Conservation (phyloP, 169 alveolate species). For the Plasmodium sp. region DNA sequence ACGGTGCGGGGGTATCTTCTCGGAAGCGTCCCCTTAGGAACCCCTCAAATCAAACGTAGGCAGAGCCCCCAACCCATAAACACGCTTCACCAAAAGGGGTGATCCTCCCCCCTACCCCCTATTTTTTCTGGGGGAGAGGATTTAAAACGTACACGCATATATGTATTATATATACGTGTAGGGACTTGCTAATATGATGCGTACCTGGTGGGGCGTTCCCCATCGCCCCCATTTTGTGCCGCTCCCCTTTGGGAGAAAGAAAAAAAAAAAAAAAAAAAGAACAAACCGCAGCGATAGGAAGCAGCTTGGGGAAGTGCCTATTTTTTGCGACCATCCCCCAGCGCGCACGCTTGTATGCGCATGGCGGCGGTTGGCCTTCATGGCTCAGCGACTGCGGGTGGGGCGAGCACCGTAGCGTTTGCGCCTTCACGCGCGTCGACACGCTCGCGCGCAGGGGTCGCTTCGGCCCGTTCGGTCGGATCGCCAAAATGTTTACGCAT, state of each 20-base stretch:
- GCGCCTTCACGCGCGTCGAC: not conserved
- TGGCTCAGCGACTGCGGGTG: not conserved
- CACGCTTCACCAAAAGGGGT: not conserved
- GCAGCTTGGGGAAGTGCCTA: not conserved
- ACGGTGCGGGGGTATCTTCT: not conserved
- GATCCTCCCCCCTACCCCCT: not conserved
- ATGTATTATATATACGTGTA: not conserved
- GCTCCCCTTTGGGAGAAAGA: not conserved
- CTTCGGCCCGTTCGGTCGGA: not conserved
- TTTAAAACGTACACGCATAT: too few relatives aligned
- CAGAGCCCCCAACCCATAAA: not conserved
- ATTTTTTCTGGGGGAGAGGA: not conserved
- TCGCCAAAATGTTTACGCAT: not conserved
- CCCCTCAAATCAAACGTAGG: not conserved
- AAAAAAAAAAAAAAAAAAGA: not conserved
- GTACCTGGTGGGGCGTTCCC: not conserved
- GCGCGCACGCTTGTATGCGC: not conserved
- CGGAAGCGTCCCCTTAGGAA: not conserved
- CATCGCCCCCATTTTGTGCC: not conserved
- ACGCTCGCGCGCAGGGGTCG: not conserved
- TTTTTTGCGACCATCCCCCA: not conserved
- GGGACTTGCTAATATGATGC: not conserved
- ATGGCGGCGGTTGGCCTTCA: not conserved
- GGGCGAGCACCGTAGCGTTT: not conserved
- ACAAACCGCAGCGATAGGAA: not conserved